Base-by-base conservation (phyloP, 768 basidiomycete genomes). In the Podaxis sp. region DNA sequence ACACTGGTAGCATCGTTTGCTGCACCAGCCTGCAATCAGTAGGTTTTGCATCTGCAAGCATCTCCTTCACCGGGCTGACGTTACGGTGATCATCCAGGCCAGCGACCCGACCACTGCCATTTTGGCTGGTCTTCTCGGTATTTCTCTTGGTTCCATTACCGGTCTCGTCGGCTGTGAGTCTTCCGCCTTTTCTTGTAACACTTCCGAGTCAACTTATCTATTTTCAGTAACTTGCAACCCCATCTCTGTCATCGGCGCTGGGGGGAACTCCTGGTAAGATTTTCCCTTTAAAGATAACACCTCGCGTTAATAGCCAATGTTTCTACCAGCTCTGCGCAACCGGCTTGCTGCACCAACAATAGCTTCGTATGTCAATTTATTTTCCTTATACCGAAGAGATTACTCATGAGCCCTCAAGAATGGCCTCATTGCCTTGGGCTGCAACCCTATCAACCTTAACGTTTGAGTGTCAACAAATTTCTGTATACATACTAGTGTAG, bases 201-300 rank as follows among this genome's bases (percentile, higher is more conserved):
- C 17, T 44, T 22, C 28, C 28, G 28, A 28, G 28, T 28, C 28
- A 53, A n/a, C 20, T 20, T 20, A 53, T 0, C 41, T 13, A 33
- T 48, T 28, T 33, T 33, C 28, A 58, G 56, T 65, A 26, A 72
- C 65, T 61, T 75, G 73, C 64, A 66, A 53, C 61, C 74, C 74
- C 24, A 65, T 75, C 58, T 51, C 65, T 40, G 66, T 71, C 54
- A 57, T 72, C 46, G 71, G 69, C 11, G 49, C 62, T 46, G 68
- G 65, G 4, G 66, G 67, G 22, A 66, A 61, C 56, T 65, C 67
- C 22, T 74, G 73, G 72, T 73, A 59, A 12, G 12, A 28, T 28
- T 5, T 28, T 28, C 6, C 28, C 6, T 40, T 26, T 26, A n/a
- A 5, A 22, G 38, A 13, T 30, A 17, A 10, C 30, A 10, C 46